Percentiles rank a stretch among this genome's conserved stretches.
Conservation (phyloP, 495 filamentous ascomycete species). For the Neurospora sp. region DNA sequence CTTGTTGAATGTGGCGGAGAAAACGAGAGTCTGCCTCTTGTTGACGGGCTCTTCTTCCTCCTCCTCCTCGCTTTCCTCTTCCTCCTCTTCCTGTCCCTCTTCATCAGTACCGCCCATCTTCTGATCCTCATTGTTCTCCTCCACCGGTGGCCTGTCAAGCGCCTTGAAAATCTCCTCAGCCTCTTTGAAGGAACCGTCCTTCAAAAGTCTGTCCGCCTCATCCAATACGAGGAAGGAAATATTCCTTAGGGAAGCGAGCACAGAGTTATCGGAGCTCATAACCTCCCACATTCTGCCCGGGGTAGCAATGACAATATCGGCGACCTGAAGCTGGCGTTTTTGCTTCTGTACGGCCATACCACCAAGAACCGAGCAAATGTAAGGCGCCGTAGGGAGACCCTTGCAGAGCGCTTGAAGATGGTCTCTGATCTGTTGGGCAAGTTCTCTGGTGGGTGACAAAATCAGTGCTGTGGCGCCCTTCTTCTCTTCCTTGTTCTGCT, state of each 20-base stretch:
- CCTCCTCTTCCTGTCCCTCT: slow-evolving; percentile 26
- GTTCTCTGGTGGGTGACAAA: slow-evolving; percentile 81
- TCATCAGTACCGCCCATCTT: slow-evolving; percentile 33
- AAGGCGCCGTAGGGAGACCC: slow-evolving; percentile 50
- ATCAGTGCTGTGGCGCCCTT: slow-evolving; percentile 70
- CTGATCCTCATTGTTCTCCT: slow-evolving; percentile 2
- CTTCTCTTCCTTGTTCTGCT: slow-evolving; percentile 24
- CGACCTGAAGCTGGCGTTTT: slow-evolving; percentile 61
- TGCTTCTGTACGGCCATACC: slow-evolving; percentile 91
- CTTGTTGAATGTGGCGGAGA: slow-evolving; percentile 92
- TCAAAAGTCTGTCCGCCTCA: slow-evolving; percentile 87
- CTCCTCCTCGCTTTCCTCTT: slow-evolving; percentile 19
- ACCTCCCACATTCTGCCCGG: slow-evolving; percentile 94
- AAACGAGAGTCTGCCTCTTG: slow-evolving; percentile 81
- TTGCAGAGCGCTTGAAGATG: slow-evolving; percentile 68
- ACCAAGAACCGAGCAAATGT: slow-evolving; percentile 74
- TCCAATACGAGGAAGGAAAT: slow-evolving; percentile 84
- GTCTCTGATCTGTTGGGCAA: slow-evolving; percentile 79
- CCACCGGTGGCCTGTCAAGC: slow-evolving; percentile 43
- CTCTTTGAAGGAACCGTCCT: slow-evolving; percentile 92
- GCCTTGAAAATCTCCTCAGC: slow-evolving; percentile 72
- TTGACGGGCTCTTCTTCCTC: slow-evolving; percentile 14
- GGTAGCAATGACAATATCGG: slow-evolving; percentile 85
- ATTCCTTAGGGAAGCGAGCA: slow-evolving; percentile 51
- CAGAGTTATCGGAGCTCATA: slow-evolving; percentile 48